These are phyloP conservation scores for Omphalotus olearius DNA, from an alignment of 1,284 basidiomycete genomes.

Conservation along the genomic window DNA sequence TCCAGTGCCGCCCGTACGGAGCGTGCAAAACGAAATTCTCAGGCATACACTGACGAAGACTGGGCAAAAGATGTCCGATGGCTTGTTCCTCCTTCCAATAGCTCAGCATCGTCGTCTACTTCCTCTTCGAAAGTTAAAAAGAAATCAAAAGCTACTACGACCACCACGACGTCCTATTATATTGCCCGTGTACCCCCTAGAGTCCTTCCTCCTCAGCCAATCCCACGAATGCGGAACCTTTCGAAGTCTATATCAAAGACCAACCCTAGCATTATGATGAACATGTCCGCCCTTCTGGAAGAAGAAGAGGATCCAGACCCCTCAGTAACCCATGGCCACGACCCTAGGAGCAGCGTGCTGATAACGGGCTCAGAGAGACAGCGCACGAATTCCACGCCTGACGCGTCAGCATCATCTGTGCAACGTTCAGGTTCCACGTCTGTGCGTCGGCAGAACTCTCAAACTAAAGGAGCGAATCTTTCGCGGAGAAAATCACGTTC, in stretches of 20 bases:
- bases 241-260: slow-evolving; percentile 14
- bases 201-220: not conserved
- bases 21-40: slow-evolving; percentile 11
- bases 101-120: slow-evolving; percentile 7
- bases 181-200: slow-evolving; percentile 7
- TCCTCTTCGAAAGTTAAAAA: slow-evolving; percentile 16
- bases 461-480: not conserved
- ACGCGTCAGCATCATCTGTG: not conserved
- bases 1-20: slow-evolving; percentile 3
- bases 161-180: slow-evolving; percentile 17
- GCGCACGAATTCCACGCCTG: not conserved
- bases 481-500: slow-evolving; percentile 8
- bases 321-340: not conserved
- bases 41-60: slow-evolving; percentile 39
- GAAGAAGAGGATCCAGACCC: slow-evolving; percentile 41
- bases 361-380: not conserved
- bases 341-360: slow-evolving; percentile 6
- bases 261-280: slow-evolving; percentile 43
- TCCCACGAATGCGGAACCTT: slow-evolving; percentile 16
- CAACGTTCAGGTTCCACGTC: not conserved
- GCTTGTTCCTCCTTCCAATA: slow-evolving; percentile 40
- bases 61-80: slow-evolving; percentile 65
- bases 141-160: slow-evolving; percentile 2
- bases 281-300: slow-evolving; percentile 53
- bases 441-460: not conserved